Base-by-base conservation (phyloP, 305 asterid genomes). In the Petunia hybrid region DNA sequence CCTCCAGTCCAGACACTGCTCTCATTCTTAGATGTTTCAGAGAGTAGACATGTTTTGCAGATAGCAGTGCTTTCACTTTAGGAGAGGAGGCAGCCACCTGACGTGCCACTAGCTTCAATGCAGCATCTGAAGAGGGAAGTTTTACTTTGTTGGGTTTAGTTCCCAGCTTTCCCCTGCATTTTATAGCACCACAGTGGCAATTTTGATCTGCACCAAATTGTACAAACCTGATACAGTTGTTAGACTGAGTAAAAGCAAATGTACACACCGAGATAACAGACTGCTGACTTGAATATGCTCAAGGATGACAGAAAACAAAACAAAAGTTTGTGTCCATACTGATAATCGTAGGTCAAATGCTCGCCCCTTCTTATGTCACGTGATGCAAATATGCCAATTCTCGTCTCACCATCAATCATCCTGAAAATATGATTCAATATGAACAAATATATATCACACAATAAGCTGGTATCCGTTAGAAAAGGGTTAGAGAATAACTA, bases 181-280 rank as follows among this genome's bases (percentile, higher is more conserved):
- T 87, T 45, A 65, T 84, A 81, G 98, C 97, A 84, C 98, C 99
- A 85, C 98, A 94, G 84, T 91, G 87, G 86, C 99, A 94, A 87
- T 92, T 94, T 87, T 96, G 94, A 88, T 94, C 98, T 86, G 99
- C 98, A 83, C 99, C 99, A 88, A 96, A 96, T 85, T 96, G 99
- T 88, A 96, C 98, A 89, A 96, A 96, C 95, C 98, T 96, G 98
- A 92, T 85, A 84, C 38, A 84, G 80, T 86, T 86, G 91, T 95
- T 89, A 95, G 92, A 87, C 80, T 61, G 81, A 67, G 82, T 13
- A 73, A 48, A 35, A 45, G 45, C 56, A 42, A 84, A 71, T 53
- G 42, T n/a, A 74, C 41, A 80, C 76, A 57, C 22, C 12, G 55
- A 61, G 61, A 61, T 31, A 16, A 63, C 70, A 78, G 51, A 56